A percentile compares a stretch with the other conserved stretches of the same genome.
Evolutionary conservation across 345 rosid species (phyloP).

Genomic region (Corchorus olitorius): DNA sequence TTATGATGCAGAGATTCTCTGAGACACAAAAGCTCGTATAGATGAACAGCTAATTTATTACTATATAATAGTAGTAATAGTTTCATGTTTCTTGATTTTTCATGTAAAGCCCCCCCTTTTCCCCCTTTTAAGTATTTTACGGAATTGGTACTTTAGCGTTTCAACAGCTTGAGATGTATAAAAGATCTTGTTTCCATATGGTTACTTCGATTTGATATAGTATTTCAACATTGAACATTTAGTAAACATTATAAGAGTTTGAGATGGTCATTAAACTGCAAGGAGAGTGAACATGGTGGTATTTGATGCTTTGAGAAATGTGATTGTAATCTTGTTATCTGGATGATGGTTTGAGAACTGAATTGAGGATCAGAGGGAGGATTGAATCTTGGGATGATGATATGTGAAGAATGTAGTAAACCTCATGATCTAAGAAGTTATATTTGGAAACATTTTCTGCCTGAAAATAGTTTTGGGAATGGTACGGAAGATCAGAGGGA

Average conservation of each 20-base stretch:
- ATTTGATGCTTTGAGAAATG: slow-evolving; percentile 7
- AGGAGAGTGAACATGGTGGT: background rate
- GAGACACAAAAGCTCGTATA: background rate
- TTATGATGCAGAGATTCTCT: slow-evolving; percentile 5
- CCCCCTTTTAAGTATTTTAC: background rate
- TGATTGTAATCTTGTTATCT: slow-evolving; percentile 1
- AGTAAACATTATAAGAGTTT: background rate
- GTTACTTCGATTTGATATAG: background rate
- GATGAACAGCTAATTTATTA: background rate
- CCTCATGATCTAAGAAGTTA: background rate
- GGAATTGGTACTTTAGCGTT: background rate
- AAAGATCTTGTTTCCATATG: background rate
- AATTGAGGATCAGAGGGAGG: slow-evolving; percentile 7
- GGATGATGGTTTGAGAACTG: background rate
- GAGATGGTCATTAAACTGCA: background rate
- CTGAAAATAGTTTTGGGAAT: background rate
- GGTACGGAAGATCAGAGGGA: background rate
- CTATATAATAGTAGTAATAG: background rate
- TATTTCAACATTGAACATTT: background rate
- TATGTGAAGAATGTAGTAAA: background rate
- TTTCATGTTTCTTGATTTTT: background rate
- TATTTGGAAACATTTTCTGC: background rate
- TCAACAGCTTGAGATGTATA: background rate
- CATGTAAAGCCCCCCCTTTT: background rate
- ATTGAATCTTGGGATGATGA: background rate